Conservation (phyloP, 176 grass and related monocot genomes). For the Aegilops tauschii region DNA sequence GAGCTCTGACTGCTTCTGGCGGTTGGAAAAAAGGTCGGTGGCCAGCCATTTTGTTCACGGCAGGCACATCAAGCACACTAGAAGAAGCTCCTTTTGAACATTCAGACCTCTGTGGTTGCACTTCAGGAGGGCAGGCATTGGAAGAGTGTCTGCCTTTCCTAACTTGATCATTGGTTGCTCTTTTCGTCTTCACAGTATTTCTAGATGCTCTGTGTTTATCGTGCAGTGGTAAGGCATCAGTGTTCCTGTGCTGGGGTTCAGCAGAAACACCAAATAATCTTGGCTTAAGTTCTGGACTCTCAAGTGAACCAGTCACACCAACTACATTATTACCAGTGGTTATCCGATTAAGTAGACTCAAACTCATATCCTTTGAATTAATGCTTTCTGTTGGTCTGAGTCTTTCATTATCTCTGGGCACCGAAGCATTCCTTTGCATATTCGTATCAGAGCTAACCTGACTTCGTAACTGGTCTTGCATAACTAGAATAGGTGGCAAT, state of each 20-base stretch:
- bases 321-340: slow-evolving; percentile 27
- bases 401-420: slow-evolving; percentile 32
- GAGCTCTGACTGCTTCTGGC: slow-evolving; percentile 21
- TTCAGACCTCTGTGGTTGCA: slow-evolving; percentile 33
- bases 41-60: slow-evolving; percentile 35
- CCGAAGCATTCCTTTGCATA: slow-evolving; percentile 30
- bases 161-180: slow-evolving; percentile 32
- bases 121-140: slow-evolving; percentile 27
- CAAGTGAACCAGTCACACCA: slow-evolving; percentile 51
- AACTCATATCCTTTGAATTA: slow-evolving; percentile 47
- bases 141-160: slow-evolving; percentile 45
- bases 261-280: slow-evolving; percentile 46
- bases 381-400: slow-evolving; percentile 33
- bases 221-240: slow-evolving; percentile 27
- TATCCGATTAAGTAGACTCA: slow-evolving; percentile 31
- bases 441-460: slow-evolving; percentile 29
- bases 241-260: slow-evolving; percentile 39
- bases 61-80: slow-evolving; percentile 23
- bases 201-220: slow-evolving; percentile 42
- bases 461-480: slow-evolving; percentile 42
- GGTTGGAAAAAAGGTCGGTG: slow-evolving; percentile 55
- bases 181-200: slow-evolving; percentile 49
- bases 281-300: slow-evolving; percentile 52
- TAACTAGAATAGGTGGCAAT: slow-evolving; percentile 49
- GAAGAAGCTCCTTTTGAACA: slow-evolving; percentile 36